Conservation (phyloP, 2,329 filamentous ascomycete genomes). For the Xylaria multiplex region DNA sequence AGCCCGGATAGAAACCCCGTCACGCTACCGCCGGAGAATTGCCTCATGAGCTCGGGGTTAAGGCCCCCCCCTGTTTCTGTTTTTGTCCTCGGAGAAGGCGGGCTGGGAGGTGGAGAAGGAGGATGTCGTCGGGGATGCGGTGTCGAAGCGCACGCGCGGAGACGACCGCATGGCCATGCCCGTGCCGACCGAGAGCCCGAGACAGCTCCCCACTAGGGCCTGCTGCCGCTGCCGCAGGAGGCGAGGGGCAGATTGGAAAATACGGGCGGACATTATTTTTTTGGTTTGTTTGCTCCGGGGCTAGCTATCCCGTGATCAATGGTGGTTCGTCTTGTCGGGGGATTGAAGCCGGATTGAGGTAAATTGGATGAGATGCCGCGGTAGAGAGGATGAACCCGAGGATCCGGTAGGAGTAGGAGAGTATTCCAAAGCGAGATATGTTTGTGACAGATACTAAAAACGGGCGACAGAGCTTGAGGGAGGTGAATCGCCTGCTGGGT, state of each 20-base stretch:
- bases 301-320: background rate
- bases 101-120: conserved; percentile 34
- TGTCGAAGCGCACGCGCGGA: conserved; percentile 40
- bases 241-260: conserved; percentile 33
- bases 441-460: too few relatives aligned
- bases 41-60: conserved; percentile 54
- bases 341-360: background rate
- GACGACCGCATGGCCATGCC: conserved; percentile 41
- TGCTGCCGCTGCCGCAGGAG: conserved; percentile 39
- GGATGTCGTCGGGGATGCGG: background rate
- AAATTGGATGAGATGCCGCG: background rate
- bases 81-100: conserved; percentile 28
- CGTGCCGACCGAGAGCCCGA: conserved; percentile 51
- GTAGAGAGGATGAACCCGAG: background rate
- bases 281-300: background rate
- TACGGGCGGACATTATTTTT: conserved; percentile 39
- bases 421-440: too few relatives aligned
- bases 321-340: background rate
- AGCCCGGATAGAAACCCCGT: conserved; percentile 70
- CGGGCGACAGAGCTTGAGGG: too few relatives aligned
- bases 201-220: conserved; percentile 48
- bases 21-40: conserved; percentile 66
- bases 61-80: conserved; percentile 33
- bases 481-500: background rate
- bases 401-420: too few relatives aligned